phyloP scores from a whole-genome alignment of 2,329 filamentous ascomycete species.

The Cryphonectria parasitica region DNA sequence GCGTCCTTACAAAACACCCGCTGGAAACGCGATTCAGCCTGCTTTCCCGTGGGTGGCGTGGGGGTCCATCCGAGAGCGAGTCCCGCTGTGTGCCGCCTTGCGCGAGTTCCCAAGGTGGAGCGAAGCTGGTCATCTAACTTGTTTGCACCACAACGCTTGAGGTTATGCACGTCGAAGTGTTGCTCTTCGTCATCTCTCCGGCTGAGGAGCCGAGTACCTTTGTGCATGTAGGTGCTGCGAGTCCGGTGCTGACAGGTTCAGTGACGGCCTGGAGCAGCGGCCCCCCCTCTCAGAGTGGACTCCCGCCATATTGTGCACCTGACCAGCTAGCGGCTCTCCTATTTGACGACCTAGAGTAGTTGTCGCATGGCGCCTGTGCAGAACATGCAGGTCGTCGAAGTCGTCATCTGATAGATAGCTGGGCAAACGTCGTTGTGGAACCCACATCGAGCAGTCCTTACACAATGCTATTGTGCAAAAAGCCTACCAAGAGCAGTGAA shows the following conservation, averaged over 20 bases:
- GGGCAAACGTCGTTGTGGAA: constrained; percentile 8
- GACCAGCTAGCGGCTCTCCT: constrained; percentile 19
- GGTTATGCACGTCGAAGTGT: not conserved
- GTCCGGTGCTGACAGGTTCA: not conserved
- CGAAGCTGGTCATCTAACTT: not conserved
- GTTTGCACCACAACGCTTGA: not conserved
- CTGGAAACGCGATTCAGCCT: constrained; percentile 15
- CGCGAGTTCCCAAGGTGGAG: not conserved
- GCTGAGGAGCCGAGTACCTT: not conserved
- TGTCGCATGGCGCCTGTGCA: constrained; percentile 6
- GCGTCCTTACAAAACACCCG: constrained; percentile 10
- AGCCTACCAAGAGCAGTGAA: not conserved
- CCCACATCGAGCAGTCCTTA: constrained; percentile 7
- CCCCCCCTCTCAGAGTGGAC: not conserved
- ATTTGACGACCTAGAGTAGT: constrained; percentile 1
- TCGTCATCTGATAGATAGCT: constrained; percentile 10
- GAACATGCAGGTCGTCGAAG: constrained; percentile 13
- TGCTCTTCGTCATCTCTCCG: not conserved
- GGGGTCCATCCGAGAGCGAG: constrained; percentile 19
- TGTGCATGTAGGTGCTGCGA: not conserved
- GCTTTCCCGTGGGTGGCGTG: constrained; percentile 18
- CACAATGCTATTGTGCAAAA: not conserved
- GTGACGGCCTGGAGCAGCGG: not conserved
- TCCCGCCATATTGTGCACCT: constrained; percentile 15
- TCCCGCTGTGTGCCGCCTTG: constrained; percentile 8